Conservation (phyloP, 257 asterid species). For the Dorcoceras hygrometricum region DNA sequence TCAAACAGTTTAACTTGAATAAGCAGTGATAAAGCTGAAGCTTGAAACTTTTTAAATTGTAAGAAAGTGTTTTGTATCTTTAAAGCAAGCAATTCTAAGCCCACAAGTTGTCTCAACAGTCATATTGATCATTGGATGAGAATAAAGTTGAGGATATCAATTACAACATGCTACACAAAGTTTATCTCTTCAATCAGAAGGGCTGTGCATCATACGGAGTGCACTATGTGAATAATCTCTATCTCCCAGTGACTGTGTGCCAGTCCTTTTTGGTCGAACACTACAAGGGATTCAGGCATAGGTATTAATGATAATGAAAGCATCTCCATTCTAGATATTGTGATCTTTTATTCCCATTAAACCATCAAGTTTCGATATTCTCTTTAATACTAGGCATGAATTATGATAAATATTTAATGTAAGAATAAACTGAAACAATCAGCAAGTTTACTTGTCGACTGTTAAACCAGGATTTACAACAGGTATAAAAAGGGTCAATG, state of each 20-base stretch:
- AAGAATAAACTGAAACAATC: not conserved
- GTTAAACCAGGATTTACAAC: not conserved
- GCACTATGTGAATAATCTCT: too few species aligned
- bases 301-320: not conserved
- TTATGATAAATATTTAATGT: not conserved
- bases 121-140: not conserved
- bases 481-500: not conserved
- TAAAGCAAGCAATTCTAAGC: constrained; percentile 6
- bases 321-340: not conserved
- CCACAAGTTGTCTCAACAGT: constrained; percentile 4
- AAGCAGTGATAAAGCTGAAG: too few species aligned
- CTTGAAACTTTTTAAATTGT: too few species aligned
- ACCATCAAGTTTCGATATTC: not conserved
- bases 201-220: not conserved
- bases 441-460: not conserved
- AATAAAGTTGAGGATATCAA: not conserved
- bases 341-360: not conserved
- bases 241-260: too few species aligned
- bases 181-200: not conserved
- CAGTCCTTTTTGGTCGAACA: too few species aligned
- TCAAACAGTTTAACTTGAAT: too few species aligned
- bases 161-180: not conserved
- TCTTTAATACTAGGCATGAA: not conserved
- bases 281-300: too few species aligned
- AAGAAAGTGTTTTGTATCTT: too few species aligned